Conservation (phyloP, 2,329 filamentous ascomycete species). For the Alternaria sp. region DNA sequence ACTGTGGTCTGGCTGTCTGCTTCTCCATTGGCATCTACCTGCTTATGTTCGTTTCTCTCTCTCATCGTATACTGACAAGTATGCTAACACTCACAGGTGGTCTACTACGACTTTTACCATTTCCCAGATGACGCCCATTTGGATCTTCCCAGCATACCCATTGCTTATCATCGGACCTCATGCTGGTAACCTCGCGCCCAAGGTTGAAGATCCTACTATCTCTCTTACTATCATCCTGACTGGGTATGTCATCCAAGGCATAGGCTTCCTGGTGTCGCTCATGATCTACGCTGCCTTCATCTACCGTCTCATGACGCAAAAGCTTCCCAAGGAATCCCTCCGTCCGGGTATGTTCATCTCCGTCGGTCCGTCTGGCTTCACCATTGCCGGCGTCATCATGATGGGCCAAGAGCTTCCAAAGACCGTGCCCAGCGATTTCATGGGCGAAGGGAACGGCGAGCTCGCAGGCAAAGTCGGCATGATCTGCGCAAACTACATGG, state of each 20-base stretch:
- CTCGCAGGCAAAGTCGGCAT: slow-evolving; percentile 62
- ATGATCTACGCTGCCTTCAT: slow-evolving; percentile 87
- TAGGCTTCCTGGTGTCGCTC: slow-evolving; percentile 69
- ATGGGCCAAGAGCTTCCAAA: slow-evolving; percentile 61
- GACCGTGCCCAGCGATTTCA: slow-evolving; percentile 60
- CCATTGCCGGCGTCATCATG: slow-evolving; percentile 64
- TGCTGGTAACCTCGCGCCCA: slow-evolving; percentile 64
- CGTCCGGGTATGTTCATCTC: slow-evolving; percentile 86
- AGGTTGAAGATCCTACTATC: slow-evolving; percentile 48
- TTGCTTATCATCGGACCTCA: slow-evolving; percentile 78
- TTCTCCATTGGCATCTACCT: slow-evolving; percentile 76
- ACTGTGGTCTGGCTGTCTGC: slow-evolving; percentile 69
- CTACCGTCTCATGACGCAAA: slow-evolving; percentile 87
- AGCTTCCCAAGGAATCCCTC: slow-evolving; percentile 75
- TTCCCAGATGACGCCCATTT: slow-evolving; percentile 83
- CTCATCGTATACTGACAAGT: not conserved
- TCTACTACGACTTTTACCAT: slow-evolving; percentile 73
- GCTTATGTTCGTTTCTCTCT: slow-evolving; percentile 62
- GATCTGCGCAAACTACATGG: slow-evolving; percentile 66
- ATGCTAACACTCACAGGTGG: slow-evolving; percentile 55
- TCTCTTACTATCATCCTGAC: slow-evolving; percentile 65
- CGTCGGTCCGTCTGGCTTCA: slow-evolving; percentile 77
- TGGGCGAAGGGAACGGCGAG: slow-evolving; percentile 59
- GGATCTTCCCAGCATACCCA: slow-evolving; percentile 87
- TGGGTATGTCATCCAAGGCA: slow-evolving; percentile 67